A percentile compares a stretch with the other conserved stretches of the same genome.
These are phyloP conservation scores for Phytophthora constricta DNA, from an alignment of 352 stramenopile species.

Conservation along the genomic window DNA sequence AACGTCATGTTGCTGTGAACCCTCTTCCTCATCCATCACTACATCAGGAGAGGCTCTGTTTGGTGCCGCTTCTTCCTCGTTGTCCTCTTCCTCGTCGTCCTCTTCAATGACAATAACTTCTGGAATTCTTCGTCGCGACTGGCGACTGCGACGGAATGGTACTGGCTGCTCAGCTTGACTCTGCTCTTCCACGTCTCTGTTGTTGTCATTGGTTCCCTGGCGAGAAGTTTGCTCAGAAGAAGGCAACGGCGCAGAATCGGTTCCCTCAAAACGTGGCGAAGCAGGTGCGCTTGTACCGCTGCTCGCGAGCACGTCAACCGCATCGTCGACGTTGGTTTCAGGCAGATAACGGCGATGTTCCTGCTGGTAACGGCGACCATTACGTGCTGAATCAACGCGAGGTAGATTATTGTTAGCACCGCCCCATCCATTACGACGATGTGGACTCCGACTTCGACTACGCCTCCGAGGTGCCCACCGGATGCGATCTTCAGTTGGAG, in stretches of 20 bases:
- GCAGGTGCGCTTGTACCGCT: constrained; percentile 3
- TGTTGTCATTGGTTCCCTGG: background rate
- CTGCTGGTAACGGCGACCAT: constrained; percentile 3
- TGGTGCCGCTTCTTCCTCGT: constrained; percentile 28
- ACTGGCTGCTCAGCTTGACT: constrained; percentile 18
- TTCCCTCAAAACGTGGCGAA: background rate
- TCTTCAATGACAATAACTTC: constrained; percentile 83
- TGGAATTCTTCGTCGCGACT: constrained; percentile 22
- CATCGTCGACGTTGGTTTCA: constrained; percentile 5
- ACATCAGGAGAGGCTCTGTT: constrained; percentile 50
- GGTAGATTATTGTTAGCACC: constrained; percentile 3
- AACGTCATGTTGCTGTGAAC: constrained; percentile 14
- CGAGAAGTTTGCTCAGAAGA: constrained; percentile 1
- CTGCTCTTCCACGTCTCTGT: background rate
- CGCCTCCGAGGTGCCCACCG: constrained; percentile 18
- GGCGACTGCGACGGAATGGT: constrained; percentile 37
- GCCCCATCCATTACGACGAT: constrained; percentile 6
- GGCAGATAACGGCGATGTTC: constrained; percentile 8
- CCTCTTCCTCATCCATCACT: constrained; percentile 48
- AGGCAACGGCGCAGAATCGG: background rate
- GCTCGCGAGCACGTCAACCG: background rate
- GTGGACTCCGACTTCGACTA: constrained; percentile 38
- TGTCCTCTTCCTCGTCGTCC: constrained; percentile 57
- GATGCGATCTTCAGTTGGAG: constrained; percentile 24
- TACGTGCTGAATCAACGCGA: constrained; percentile 16